A percentile compares a stretch with the other conserved stretches of the same genome.
Conservation (phyloP, 176 grass and related monocot species). For the Hyparrhenia diplandra region DNA sequence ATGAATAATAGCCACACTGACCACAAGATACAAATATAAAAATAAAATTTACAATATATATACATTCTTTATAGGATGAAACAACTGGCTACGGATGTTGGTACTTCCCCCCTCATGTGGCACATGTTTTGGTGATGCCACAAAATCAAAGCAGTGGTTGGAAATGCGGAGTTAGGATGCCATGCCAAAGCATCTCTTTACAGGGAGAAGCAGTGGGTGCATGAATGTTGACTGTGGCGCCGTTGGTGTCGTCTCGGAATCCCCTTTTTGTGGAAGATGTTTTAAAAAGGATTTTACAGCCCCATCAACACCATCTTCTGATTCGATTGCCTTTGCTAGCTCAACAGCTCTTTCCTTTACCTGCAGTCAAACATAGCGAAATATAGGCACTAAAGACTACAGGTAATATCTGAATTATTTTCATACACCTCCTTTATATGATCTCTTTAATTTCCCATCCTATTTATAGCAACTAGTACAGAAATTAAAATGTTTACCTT, state of each 20-base stretch:
- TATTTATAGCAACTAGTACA: background rate
- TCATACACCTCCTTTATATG: background rate
- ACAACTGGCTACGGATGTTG: too few species aligned
- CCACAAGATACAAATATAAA: background rate
- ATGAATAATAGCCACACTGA: background rate
- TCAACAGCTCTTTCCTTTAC: constrained; percentile 51
- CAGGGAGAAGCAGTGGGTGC: constrained; percentile 22
- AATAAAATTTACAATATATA: too few species aligned
- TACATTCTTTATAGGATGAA: too few species aligned
- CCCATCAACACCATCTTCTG: constrained; percentile 56
- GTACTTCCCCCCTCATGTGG: too few species aligned
- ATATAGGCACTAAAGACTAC: background rate
- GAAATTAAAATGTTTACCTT: constrained; percentile 37
- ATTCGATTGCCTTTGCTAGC: constrained; percentile 48
- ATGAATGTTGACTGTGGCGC: constrained; percentile 5
- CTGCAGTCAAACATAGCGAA: constrained; percentile 25
- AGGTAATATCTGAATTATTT: background rate
- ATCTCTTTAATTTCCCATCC: background rate
- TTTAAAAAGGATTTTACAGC: constrained; percentile 65
- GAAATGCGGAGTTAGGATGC: background rate
- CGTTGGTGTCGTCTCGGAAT: background rate
- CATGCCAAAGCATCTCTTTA: constrained; percentile 51
- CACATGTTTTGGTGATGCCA: background rate
- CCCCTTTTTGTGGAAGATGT: constrained; percentile 36
- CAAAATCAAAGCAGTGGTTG: background rate